A percentile compares a stretch with the other conserved stretches of the same genome.
Evolutionary conservation across 371 early-diverging fungal genomes (phyloP).

Genomic region (Blakeslea trispora): DNA sequence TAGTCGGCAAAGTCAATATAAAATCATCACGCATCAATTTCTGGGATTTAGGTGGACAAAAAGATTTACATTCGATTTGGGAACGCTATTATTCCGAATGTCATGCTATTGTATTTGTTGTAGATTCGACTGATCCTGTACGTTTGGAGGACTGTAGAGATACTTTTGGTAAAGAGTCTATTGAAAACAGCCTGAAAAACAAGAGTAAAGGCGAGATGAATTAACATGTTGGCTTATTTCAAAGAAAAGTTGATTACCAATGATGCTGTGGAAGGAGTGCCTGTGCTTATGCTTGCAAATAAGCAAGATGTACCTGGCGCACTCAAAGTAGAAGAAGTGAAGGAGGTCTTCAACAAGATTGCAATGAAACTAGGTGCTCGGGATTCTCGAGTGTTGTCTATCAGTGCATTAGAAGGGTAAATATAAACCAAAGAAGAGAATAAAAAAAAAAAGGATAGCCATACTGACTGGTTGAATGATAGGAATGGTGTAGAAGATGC

Average conservation of each 20-base stretch:
- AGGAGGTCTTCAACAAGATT: slow-evolving; percentile 90
- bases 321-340: slow-evolving; percentile 79
- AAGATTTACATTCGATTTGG: slow-evolving; percentile 90
- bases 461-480: slow-evolving; percentile 4
- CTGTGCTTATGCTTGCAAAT: slow-evolving; percentile 92
- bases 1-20: slow-evolving; percentile 82
- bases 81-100: slow-evolving; percentile 91
- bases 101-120: slow-evolving; percentile 92
- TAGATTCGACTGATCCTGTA: slow-evolving; percentile 82
- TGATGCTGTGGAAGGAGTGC: slow-evolving; percentile 83
- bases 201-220: too few relatives aligned
- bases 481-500: slow-evolving; percentile 86
- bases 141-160: slow-evolving; percentile 82
- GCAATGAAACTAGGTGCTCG: slow-evolving; percentile 79
- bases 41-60: slow-evolving; percentile 95
- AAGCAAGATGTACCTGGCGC: slow-evolving; percentile 85
- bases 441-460: too few relatives aligned
- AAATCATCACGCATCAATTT: slow-evolving; percentile 75
- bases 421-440: neutral
- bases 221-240: neutral
- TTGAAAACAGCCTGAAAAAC: too few relatives aligned
- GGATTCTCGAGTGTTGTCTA: slow-evolving; percentile 69
- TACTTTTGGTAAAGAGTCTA: slow-evolving; percentile 72
- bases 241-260: slow-evolving; percentile 74
- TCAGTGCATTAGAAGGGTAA: slow-evolving; percentile 86